These are phyloP conservation scores for Blumeria hordei DNA, from an alignment of 2,329 filamentous ascomycete species.

Conservation along the genomic window DNA sequence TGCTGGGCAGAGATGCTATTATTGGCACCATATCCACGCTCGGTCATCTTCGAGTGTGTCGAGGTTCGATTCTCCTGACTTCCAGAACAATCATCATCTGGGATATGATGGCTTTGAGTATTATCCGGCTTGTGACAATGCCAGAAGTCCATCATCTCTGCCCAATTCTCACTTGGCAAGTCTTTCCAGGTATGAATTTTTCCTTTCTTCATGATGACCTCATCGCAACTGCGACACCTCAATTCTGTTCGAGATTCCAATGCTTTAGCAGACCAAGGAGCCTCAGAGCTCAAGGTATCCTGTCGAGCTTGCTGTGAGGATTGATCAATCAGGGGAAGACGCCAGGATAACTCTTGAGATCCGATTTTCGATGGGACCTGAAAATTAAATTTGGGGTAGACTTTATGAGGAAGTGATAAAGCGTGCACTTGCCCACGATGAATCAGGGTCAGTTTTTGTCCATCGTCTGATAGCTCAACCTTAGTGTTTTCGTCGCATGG, in stretches of 20 bases:
- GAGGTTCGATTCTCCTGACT: conserved; percentile 3
- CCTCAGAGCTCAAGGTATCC: conserved; percentile 6
- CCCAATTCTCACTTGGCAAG: conserved; percentile 89
- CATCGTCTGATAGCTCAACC: conserved; percentile 20
- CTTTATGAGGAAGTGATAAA: conserved; percentile 18
- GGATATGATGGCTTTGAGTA: conserved; percentile 4
- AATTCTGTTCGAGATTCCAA: conserved; percentile 16
- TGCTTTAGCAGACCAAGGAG: conserved; percentile 28
- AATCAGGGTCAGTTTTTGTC: conserved; percentile 22
- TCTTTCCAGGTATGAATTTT: conserved; percentile 53
- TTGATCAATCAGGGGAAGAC: conserved; percentile 20
- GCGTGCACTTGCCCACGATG: conserved; percentile 21
- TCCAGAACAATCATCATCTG: conserved; percentile 21
- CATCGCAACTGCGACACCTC: conserved; percentile 20
- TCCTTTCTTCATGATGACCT: conserved; percentile 17
- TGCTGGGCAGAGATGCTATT: conserved; percentile 42
- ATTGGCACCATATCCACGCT: conserved; percentile 64
- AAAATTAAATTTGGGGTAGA: conserved; percentile 5
- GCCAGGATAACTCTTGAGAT: conserved; percentile 24
- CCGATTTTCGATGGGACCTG: conserved; percentile 9
- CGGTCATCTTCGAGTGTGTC: conserved; percentile 17
- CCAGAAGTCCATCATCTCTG: conserved; percentile 99
- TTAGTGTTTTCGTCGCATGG: conserved; percentile 11
- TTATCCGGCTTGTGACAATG: conserved; percentile 80
- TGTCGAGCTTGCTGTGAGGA: conserved; percentile 3